A percentile compares a stretch with the other conserved stretches of the same genome.
Evolutionary conservation across 2,329 filamentous ascomycete species (phyloP).

Genomic region (Neofusicoccum cordaticola): DNA sequence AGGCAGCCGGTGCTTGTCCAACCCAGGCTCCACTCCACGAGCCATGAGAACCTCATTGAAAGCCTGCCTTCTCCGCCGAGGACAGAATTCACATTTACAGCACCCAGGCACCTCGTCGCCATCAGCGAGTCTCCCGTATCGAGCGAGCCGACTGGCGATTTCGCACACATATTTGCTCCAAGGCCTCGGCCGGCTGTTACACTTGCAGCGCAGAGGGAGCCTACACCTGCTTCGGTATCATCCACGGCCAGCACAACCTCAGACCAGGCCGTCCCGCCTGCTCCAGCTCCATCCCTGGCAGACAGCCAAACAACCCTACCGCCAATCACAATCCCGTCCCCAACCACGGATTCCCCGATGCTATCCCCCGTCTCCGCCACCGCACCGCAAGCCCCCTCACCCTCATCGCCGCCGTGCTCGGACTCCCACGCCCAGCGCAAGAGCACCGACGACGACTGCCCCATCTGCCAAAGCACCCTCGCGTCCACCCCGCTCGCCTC

Average conservation of each 20-base stretch:
- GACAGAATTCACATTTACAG: not conserved
- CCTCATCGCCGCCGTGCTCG: not conserved
- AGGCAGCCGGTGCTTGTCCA: not conserved
- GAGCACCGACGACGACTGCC: constrained; percentile 52
- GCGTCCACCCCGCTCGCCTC: constrained; percentile 28
- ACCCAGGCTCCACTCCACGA: not conserved
- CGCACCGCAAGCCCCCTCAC: not conserved
- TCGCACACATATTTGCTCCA: not conserved
- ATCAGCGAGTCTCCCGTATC: not conserved
- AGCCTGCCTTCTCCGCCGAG: not conserved
- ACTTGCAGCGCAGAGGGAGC: not conserved
- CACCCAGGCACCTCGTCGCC: not conserved
- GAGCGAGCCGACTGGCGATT: no score
- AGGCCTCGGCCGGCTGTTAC: not conserved
- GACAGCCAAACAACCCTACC: no score
- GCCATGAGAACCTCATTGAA: not conserved
- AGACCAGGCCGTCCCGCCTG: not conserved
- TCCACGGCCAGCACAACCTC: not conserved
- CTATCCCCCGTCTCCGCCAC: not conserved
- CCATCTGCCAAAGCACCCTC: constrained; percentile 58
- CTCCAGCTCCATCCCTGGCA: no score
- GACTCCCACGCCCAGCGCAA: not conserved
- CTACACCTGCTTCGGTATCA: not conserved
- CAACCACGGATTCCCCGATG: not conserved
- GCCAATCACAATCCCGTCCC: not conserved